Evolutionary conservation across 2,329 filamentous ascomycete species (phyloP).

Genomic region (Juglanconis sp.): DNA sequence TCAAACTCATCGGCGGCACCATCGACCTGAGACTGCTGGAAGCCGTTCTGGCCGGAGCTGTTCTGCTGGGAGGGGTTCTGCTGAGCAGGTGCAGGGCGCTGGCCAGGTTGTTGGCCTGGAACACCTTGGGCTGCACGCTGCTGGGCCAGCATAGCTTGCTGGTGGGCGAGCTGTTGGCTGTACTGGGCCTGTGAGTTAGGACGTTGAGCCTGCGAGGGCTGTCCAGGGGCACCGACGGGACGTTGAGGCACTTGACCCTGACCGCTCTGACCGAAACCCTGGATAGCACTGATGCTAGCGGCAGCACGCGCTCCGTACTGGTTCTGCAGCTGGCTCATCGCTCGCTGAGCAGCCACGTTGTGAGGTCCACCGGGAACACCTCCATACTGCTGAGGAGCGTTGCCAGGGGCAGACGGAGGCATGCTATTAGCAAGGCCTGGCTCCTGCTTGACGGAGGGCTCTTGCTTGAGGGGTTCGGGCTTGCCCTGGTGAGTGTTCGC

Average conservation of each 20-base stretch:
- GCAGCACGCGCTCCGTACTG: conserved; percentile 63
- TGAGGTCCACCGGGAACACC: background rate
- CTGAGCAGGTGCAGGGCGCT: conserved; percentile 25
- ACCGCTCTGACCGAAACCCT: conserved; percentile 36
- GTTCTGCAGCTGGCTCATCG: conserved; percentile 53
- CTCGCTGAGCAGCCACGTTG: conserved; percentile 49
- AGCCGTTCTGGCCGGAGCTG: conserved; percentile 30
- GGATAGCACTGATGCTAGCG: conserved; percentile 63
- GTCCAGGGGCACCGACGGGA: conserved; percentile 20
- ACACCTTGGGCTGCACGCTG: conserved; percentile 10
- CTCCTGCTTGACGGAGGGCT: conserved; percentile 48
- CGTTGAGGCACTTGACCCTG: conserved; percentile 24
- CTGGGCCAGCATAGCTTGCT: conserved; percentile 23
- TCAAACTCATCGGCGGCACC: conserved; percentile 60
- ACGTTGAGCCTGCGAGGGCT: conserved; percentile 18
- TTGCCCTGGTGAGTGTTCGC: conserved; percentile 43
- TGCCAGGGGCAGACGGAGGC: conserved; percentile 29
- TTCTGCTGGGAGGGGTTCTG: conserved; percentile 33
- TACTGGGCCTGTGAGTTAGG: conserved; percentile 25
- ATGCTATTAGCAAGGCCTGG: conserved; percentile 34
- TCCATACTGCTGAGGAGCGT: conserved; percentile 21
- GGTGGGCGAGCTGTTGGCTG: conserved; percentile 31
- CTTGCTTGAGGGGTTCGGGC: conserved; percentile 46
- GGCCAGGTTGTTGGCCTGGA: background rate
- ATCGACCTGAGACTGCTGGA: conserved; percentile 64